Base-by-base conservation (phyloP, 768 basidiomycete species). In the Suillus subaureus region DNA sequence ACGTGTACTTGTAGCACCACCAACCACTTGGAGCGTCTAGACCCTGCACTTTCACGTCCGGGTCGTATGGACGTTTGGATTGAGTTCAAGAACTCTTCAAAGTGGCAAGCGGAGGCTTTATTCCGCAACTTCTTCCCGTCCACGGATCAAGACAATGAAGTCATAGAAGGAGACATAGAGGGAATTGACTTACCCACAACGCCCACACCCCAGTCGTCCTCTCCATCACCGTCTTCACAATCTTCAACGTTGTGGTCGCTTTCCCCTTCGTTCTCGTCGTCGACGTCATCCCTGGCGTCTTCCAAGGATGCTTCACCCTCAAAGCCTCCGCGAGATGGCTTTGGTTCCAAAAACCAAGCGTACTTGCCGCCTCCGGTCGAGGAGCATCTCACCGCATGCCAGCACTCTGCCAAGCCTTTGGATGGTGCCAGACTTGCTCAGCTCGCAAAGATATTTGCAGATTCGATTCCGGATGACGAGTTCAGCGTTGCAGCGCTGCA, bases 51-150 rank as follows among this genome's bases (percentile, higher is more conserved):
- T 13, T 92, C 89, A n/a, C 89, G 95, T 62, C 93, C 95, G 6
- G 95, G 95, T 21, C 90, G 92, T 35, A 92, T 93, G 91, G 95
- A 96, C 72, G 92, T 97, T 9, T 93, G 92, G 89, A 85, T 96
- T 55, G 92, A 94, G 75, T 96, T 96, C 82, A 91, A 89, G 81
- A 89, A 92, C 67, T 90, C 94, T 40, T 90, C 87, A 66, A 89
- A 89, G 69, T 89, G 89, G 86, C 93, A 96, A 73, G 92, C 92
- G 1, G 91, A 94, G 76, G 87, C 87, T 26, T 83, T 95, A 49
- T 95, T 94, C 87, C 86, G 90, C 67, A 94, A 94, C 78, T 95
- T 95, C 80, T 95, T 94, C 89, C 93, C 93, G 0, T 91, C 86
- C 18, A 81, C 85, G 12, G 90, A 91, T 61, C 81, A 79, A 56